phyloP scores from a whole-genome alignment of 768 basidiomycete species.

The Amanita exitialis region DNA sequence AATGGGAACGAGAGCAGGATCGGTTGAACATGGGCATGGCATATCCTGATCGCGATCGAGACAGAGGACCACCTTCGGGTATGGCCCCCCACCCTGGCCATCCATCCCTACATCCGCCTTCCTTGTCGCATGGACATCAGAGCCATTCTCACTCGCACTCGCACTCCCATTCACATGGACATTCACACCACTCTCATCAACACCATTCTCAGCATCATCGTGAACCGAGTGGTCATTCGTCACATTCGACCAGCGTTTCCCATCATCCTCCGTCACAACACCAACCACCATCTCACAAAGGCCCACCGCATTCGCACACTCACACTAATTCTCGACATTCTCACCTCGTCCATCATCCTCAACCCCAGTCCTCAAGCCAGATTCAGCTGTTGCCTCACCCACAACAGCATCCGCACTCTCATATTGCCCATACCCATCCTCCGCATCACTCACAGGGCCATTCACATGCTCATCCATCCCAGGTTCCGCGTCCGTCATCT shows the following conservation, averaged over 20 bases:
- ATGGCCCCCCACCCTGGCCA: not conserved
- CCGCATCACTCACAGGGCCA: slow-evolving; percentile 1
- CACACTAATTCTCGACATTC: slow-evolving; percentile 2
- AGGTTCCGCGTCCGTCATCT: not conserved
- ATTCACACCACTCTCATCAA: slow-evolving; percentile 2
- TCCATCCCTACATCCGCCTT: slow-evolving; percentile 1
- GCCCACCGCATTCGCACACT: not conserved
- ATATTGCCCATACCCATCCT: not conserved
- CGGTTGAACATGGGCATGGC: slow-evolving; percentile 7
- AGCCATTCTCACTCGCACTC: slow-evolving; percentile 5
- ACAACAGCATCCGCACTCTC: slow-evolving; percentile 2
- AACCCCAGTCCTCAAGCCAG: slow-evolving; percentile 4
- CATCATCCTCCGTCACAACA: slow-evolving; percentile 4
- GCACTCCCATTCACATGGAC: not conserved
- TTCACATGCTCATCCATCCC: slow-evolving; percentile 1
- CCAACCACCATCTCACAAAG: slow-evolving; percentile 1
- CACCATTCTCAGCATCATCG: slow-evolving; percentile 6
- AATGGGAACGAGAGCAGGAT: slow-evolving; percentile 14
- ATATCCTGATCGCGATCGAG: slow-evolving; percentile 3
- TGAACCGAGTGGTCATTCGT: slow-evolving; percentile 1
- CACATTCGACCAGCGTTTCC: not conserved
- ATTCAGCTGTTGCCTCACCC: slow-evolving; percentile 6
- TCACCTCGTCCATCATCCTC: slow-evolving; percentile 5
- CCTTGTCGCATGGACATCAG: not conserved
- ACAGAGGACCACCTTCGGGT: slow-evolving; percentile 1